A percentile compares a stretch with the other conserved stretches of the same genome.
phyloP scores from a whole-genome alignment of 148 eudicot species.

The Mesembryanthemum crystallinum region DNA sequence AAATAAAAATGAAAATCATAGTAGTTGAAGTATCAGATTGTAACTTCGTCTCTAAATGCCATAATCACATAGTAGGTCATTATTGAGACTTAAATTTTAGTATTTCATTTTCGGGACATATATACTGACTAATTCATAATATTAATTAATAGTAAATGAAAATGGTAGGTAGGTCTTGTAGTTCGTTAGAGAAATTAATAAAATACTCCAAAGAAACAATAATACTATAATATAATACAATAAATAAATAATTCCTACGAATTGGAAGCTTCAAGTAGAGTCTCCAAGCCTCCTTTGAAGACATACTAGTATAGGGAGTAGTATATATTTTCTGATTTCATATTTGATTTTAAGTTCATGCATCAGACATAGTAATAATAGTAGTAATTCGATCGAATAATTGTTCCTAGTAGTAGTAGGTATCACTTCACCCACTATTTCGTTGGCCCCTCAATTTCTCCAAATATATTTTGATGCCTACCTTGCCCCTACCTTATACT shows the following conservation, averaged over 20 bases:
- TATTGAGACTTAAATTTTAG: not conserved
- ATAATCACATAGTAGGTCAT: not conserved
- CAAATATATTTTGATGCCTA: constrained; percentile 20
- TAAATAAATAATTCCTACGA: not conserved
- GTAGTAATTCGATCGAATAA: not conserved
- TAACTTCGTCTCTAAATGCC: too few species aligned
- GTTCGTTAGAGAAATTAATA: not conserved
- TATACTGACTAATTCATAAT: not conserved
- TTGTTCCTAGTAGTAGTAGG: not conserved
- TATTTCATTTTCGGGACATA: not conserved
- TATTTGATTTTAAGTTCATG: too few species aligned
- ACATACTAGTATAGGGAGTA: not conserved
- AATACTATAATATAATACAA: not conserved
- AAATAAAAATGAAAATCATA: too few species aligned
- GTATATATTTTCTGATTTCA: too few species aligned
- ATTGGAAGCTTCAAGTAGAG: constrained; percentile 12
- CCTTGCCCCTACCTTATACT: constrained; percentile 3
- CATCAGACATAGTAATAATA: constrained; percentile 15
- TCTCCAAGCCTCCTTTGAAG: not conserved
- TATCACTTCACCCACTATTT: constrained; percentile 5
- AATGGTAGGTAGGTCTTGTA: not conserved
- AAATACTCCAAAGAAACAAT: not conserved
- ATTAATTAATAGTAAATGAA: not conserved
- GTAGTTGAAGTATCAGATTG: too few species aligned
- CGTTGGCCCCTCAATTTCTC: constrained; percentile 12